Evolutionary conservation across 306 rosid species (phyloP), one percentile per base, ranked within the genome.

Genomic region (Cucumis melo): DNA sequence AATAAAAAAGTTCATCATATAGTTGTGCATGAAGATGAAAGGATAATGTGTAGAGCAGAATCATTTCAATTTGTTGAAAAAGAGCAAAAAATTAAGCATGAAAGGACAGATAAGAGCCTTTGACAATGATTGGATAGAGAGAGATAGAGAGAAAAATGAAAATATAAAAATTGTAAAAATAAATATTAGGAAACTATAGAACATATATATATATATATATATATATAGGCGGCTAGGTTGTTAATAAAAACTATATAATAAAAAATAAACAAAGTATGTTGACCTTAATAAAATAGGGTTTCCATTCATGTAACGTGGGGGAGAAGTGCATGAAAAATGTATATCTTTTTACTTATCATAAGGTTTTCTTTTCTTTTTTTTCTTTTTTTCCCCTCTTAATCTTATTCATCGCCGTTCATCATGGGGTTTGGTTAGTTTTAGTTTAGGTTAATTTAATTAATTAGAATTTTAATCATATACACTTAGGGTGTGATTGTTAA

Each of bases 321-420:
- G 89, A 80, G 90, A 87, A 92, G 89, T 89, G 96, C 91, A 94
- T 88, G 89, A 76, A 58, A 56, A 70, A 65, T 61, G 61, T 29
- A 16, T 39, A 66, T 16, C 17, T 59, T 61, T 51, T 59, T 23
- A 7, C 6, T 67, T 66, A 67, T 6, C 12, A 67, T 67, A 67
- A 67, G 44, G 23, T 63, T 60, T 60, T 8, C 0, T 29, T 29
- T 61, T n/a, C n/a, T n/a, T n/a, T n/a, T n/a, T n/a, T n/a, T n/a
- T n/a, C n/a, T n/a, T n/a, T n/a, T 10, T 34, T 17, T 5, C 29
- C 12, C 4, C 5, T 3, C 51, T 44, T 44, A 44, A 2, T 48
- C 54, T 48, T 77, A 79, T 85, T 91, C 68, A 80, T 89, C 93
- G 96, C 91, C 97, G 92, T 77, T 78, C 83, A 84, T 89, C 76